Conservation (phyloP, 176 grass and related monocot species). For the Calamus simplicifolius region DNA sequence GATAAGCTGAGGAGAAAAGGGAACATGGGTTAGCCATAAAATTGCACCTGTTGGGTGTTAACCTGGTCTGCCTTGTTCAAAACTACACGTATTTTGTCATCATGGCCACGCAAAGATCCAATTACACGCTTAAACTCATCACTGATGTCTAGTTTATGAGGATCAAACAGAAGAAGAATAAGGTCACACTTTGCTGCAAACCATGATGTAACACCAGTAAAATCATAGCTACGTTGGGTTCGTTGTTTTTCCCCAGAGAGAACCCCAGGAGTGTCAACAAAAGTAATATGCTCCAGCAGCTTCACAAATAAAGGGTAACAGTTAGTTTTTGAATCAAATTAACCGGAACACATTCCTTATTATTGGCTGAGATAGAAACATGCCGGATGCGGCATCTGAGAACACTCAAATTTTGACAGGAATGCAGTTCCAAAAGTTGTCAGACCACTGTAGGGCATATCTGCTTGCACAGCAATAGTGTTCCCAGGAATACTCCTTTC, state of each 20-base stretch:
- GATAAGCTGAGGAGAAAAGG: too few species aligned
- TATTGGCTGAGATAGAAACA: not conserved
- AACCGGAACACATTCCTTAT: too few species aligned
- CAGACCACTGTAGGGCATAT: conserved; percentile 92
- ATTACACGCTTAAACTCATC: conserved; percentile 23
- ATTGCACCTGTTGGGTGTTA: conserved; percentile 78
- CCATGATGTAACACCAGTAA: conserved; percentile 19
- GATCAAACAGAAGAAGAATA: conserved; percentile 15
- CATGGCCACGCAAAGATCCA: conserved; percentile 16
- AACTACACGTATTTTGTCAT: conserved; percentile 19
- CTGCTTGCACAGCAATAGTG: conserved; percentile 93
- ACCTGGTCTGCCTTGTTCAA: conserved; percentile 60
- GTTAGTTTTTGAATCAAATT: too few species aligned
- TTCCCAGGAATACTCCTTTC: conserved; percentile 94
- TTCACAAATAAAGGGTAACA: too few species aligned
- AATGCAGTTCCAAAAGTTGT: conserved; percentile 91
- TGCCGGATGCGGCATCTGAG: conserved; percentile 98
- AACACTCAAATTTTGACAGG: conserved; percentile 96
- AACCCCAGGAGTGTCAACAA: too few species aligned
- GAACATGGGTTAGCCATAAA: not conserved
- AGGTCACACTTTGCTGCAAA: conserved; percentile 24
- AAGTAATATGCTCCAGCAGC: too few species aligned
- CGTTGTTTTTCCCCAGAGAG: conserved; percentile 19
- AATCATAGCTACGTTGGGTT: conserved; percentile 23
- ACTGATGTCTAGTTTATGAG: conserved; percentile 19